Conservation (phyloP, 257 asterid species). For the Orobanche coerulescens region DNA sequence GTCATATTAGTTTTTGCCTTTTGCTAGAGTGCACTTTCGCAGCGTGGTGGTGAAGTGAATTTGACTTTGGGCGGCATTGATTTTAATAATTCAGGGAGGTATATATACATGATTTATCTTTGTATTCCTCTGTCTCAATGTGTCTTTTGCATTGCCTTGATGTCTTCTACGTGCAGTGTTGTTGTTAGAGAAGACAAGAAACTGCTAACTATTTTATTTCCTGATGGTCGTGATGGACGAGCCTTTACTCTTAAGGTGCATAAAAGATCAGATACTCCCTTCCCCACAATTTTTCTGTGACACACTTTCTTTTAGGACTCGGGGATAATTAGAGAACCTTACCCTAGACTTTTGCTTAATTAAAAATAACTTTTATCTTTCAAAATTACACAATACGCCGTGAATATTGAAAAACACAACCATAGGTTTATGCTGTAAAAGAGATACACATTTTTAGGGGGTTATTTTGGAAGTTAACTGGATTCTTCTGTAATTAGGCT, state of each 20-base stretch:
- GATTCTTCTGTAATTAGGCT: neutral
- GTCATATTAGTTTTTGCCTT: conserved; percentile 17
- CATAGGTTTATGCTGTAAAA: too few relatives aligned
- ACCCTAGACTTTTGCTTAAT: neutral
- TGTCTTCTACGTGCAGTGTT: conserved; percentile 53
- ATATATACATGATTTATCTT: conserved; percentile 14
- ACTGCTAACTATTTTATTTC: conserved; percentile 83
- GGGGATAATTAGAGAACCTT: neutral
- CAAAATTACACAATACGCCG: neutral
- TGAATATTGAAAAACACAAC: too few relatives aligned
- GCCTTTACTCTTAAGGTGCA: conserved; percentile 95
- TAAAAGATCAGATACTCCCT: conserved; percentile 1
- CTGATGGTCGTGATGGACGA: conserved; percentile 99
- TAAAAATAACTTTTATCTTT: neutral
- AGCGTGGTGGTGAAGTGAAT: conserved; percentile 95
- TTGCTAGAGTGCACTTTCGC: conserved; percentile 84
- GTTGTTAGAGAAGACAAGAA: conserved; percentile 99
- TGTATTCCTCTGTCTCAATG: conserved; percentile 3
- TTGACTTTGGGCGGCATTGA: conserved; percentile 94
- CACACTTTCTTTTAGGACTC: neutral
- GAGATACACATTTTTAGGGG: too few relatives aligned
- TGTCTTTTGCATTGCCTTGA: conserved; percentile 23
- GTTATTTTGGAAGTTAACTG: neutral
- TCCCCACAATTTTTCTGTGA: neutral
- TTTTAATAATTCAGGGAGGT: conserved; percentile 98